Base-by-base conservation (phyloP, 129 eudicot species). In the Flaveria sonorensis region DNA sequence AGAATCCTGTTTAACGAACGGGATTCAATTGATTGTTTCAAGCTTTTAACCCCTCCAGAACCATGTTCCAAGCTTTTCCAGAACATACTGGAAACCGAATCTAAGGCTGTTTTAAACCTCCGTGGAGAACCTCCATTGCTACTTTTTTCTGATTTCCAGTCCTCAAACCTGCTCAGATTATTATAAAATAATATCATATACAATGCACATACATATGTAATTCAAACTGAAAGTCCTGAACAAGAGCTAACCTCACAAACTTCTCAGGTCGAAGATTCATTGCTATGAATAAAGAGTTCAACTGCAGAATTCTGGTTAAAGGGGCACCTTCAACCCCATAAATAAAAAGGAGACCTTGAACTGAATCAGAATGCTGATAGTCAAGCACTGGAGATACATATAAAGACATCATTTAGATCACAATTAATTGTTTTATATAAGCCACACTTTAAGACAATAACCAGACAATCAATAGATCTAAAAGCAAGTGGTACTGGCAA, bases 231-330 rank as follows among this genome's bases (percentile, higher is more conserved):
- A 23, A 12, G 6, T 32, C 39, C 50, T 80, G 73, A 57, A 72
- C 60, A 52, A 83, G 21, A 86, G 69, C 96, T 82, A 86, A 92
- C 97, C 92, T 88, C 73, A 86, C 96, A 53, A 88, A 79, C 82
- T 92, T 89, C 75, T 87, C 90, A 9, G 82, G 72, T 42, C 77
- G 85, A 76, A 68, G 72, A 74, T 81, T 84, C 97, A 92, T 92
- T 46, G 45, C 79, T 66, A 39, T 61, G 75, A 59, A 28, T 73
- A 23, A 81, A 18, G 64, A 51, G 12, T 45, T 13, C 5, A 45
- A 45, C 50, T 1, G 50, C 50, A 0, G 1, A 45, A 45, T 8
- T 45, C 50, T 9, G 12, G 13, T 11, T 45, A 45, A 45, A 8
- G 50, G 11, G 50, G 14, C 13, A 9, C 50, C 50, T 11, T 45